Evolutionary conservation across 371 early-diverging fungal genomes (phyloP).

Genomic region (Gilbertella persicaria): DNA sequence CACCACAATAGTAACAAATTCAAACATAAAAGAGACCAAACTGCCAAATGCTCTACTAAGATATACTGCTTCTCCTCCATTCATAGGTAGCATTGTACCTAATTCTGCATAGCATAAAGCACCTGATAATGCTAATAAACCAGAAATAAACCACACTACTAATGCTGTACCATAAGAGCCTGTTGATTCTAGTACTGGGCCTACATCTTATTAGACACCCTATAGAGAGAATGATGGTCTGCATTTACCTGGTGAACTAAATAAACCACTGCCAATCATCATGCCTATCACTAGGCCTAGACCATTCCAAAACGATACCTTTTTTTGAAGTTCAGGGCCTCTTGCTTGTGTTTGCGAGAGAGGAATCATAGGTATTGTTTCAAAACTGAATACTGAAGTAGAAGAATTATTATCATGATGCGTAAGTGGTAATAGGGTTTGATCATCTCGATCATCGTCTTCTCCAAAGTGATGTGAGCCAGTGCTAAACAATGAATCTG

Average conservation of each 20-base stretch:
- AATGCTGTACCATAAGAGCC: constrained; percentile 78
- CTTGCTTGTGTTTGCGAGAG: constrained; percentile 50
- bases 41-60: constrained; percentile 78
- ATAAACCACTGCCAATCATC: constrained; percentile 89
- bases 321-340: constrained; percentile 62
- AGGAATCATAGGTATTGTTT: constrained; percentile 59
- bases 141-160: constrained; percentile 79
- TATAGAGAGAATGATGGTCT: constrained; percentile 6
- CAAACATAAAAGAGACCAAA: constrained; percentile 81
- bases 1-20: constrained; percentile 69
- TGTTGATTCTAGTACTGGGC: constrained; percentile 62
- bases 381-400: constrained; percentile 52
- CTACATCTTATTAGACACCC: constrained; percentile 25
- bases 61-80: constrained; percentile 86
- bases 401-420: constrained; percentile 37
- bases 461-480: constrained; percentile 31
- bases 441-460: constrained; percentile 39
- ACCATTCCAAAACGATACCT: constrained; percentile 72
- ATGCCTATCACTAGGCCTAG: constrained; percentile 73
- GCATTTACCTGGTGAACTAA: constrained; percentile 74
- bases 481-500: constrained; percentile 32
- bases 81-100: constrained; percentile 87
- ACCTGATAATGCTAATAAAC: constrained; percentile 74
- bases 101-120: constrained; percentile 83
- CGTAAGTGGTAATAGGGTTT: constrained; percentile 36